These are phyloP conservation scores for Camellia sinensis DNA, from an alignment of 148 eudicot genomes.

Conservation along the genomic window DNA sequence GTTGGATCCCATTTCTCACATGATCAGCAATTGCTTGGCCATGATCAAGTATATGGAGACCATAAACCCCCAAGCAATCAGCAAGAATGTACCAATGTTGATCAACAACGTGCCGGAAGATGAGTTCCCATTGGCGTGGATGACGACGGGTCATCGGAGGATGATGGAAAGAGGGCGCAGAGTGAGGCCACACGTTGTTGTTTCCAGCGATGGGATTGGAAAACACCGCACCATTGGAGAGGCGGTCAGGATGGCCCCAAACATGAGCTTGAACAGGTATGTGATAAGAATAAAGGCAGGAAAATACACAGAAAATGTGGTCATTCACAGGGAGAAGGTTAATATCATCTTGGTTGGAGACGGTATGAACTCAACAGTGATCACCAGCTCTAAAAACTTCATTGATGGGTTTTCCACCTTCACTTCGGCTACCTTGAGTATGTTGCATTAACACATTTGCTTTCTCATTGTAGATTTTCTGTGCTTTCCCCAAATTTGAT, in stretches of 20 bases:
- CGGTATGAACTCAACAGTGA: slow-evolving; percentile 56
- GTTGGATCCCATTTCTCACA: slow-evolving; percentile 49
- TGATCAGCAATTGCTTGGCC: slow-evolving; percentile 65
- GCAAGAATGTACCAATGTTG: slow-evolving; percentile 7
- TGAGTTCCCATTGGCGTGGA: slow-evolving; percentile 12
- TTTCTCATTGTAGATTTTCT: background rate
- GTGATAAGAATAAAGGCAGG: slow-evolving; percentile 58
- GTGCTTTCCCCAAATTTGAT: background rate
- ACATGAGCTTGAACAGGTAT: slow-evolving; percentile 27
- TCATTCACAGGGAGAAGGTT: slow-evolving; percentile 50
- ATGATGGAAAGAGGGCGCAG: background rate
- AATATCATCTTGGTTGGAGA: slow-evolving; percentile 61
- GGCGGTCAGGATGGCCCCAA: slow-evolving; percentile 40
- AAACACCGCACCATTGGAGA: slow-evolving; percentile 34
- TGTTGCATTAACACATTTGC: background rate
- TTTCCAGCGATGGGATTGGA: slow-evolving; percentile 53
- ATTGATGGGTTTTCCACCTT: slow-evolving; percentile 61
- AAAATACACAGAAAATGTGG: slow-evolving; percentile 49
- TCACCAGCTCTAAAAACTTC: slow-evolving; percentile 49
- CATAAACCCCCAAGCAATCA: background rate
- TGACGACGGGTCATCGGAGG: background rate
- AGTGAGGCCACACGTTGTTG: slow-evolving; percentile 24
- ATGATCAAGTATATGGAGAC: slow-evolving; percentile 48
- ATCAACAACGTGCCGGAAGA: slow-evolving; percentile 2
- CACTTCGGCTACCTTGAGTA: slow-evolving; percentile 7